Evolutionary conservation across 2,329 filamentous ascomycete species (phyloP).

Genomic region (Colletotrichum orbiculare): DNA sequence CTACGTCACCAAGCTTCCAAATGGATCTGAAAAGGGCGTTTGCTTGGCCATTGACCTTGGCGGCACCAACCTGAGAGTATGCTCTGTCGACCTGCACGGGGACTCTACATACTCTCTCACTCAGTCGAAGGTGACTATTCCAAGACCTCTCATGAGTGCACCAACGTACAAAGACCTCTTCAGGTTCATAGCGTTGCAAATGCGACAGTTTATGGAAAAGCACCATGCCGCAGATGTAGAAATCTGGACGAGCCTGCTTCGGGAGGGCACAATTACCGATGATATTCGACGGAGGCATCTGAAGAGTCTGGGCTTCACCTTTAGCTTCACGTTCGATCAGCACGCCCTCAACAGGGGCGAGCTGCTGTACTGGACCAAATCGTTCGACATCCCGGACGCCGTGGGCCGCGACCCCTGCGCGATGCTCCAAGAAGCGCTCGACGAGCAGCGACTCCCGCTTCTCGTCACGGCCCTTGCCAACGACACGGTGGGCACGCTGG

Average conservation of each 20-base stretch:
- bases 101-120: constrained; percentile 78
- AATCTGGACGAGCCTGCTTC: constrained; percentile 5
- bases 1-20: constrained; percentile 80
- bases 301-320: constrained; percentile 45
- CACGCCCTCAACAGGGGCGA: constrained; percentile 77
- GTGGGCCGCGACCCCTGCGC: constrained; percentile 80
- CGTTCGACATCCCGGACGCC: constrained; percentile 81
- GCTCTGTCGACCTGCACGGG: constrained; percentile 53
- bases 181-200: constrained; percentile 78
- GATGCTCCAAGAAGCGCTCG: constrained; percentile 77
- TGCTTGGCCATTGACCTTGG: constrained; percentile 48
- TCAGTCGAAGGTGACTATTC: constrained; percentile 58
- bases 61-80: constrained; percentile 49
- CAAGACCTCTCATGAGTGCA: constrained; percentile 39
- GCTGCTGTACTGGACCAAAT: constrained; percentile 83
- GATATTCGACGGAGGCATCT: constrained; percentile 17
- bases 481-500: constrained; percentile 83
- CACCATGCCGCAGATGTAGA: constrained; percentile 54
- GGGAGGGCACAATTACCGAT: background rate
- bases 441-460: constrained; percentile 75
- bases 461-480: constrained; percentile 80
- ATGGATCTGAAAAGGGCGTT: constrained; percentile 77
- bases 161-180: constrained; percentile 69
- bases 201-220: constrained; percentile 74
- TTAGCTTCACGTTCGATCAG: constrained; percentile 79